phyloP scores from a whole-genome alignment of 345 rosid genomes.

The Cardiospermum halicacabum region DNA sequence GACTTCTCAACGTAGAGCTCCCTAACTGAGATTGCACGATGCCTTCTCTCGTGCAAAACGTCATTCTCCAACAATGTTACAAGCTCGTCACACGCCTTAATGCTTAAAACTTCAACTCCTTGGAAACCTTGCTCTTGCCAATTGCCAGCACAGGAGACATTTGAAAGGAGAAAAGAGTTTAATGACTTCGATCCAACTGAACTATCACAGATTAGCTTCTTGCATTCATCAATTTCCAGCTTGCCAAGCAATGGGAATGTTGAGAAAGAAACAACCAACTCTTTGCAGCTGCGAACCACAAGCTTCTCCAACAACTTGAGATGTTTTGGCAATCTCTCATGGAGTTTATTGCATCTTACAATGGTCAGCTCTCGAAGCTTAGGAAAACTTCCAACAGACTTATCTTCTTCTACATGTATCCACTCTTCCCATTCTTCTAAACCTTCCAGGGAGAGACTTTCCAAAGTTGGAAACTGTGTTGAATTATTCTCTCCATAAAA shows the following conservation, averaged over 20 bases:
- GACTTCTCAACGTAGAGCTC: background rate
- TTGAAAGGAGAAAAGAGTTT: too few relatives aligned
- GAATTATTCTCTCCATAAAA: background rate
- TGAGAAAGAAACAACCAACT: background rate
- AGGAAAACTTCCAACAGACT: background rate
- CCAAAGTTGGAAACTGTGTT: background rate
- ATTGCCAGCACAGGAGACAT: too few relatives aligned
- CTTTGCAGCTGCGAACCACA: background rate
- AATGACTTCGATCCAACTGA: background rate
- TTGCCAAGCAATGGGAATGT: background rate
- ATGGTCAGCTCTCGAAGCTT: background rate
- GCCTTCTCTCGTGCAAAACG: too few relatives aligned
- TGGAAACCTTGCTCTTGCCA: background rate
- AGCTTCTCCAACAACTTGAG: background rate
- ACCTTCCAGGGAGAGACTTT: background rate
- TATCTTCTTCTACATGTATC: background rate
- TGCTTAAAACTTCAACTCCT: too few relatives aligned
- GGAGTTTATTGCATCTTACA: background rate
- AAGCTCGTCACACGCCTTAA: too few relatives aligned
- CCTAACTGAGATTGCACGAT: too few relatives aligned
- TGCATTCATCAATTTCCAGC: background rate
- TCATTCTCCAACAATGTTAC: too few relatives aligned
- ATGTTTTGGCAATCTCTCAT: background rate
- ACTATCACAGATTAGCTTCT: too few relatives aligned
- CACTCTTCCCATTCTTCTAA: background rate